Evolutionary conservation across 2,329 filamentous ascomycete species (phyloP).

Genomic region (Pleomassaria siparia): DNA sequence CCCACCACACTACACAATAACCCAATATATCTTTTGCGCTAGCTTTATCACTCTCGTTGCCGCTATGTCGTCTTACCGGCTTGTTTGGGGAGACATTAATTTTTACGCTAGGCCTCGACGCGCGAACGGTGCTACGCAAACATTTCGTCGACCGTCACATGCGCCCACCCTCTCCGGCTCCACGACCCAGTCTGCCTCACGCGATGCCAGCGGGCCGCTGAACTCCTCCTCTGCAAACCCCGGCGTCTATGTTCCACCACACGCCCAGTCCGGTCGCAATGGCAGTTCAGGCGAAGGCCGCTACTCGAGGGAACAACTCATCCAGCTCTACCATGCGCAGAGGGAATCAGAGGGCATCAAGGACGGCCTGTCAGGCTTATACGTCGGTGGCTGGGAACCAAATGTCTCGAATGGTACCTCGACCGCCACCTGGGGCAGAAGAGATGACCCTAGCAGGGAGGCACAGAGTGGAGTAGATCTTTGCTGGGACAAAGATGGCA

Average conservation of each 20-base stretch:
- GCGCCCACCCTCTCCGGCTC: constrained; percentile 55
- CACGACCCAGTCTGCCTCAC: constrained; percentile 35
- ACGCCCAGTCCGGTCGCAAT: constrained; percentile 60
- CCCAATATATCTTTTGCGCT: constrained; percentile 9
- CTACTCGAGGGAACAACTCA: constrained; percentile 77
- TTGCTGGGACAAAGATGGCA: constrained; percentile 81
- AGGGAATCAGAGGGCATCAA: constrained; percentile 56
- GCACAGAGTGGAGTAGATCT: constrained; percentile 80
- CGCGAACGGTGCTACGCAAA: constrained; percentile 67
- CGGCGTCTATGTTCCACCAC: constrained; percentile 62
- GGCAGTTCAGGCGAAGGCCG: constrained; percentile 59
- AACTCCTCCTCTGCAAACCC: constrained; percentile 43
- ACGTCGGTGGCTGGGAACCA: constrained; percentile 78
- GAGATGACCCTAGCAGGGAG: constrained; percentile 68
- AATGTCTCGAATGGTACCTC: constrained; percentile 65
- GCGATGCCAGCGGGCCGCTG: constrained; percentile 28
- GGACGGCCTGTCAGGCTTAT: constrained; percentile 67
- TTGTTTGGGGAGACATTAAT: constrained; percentile 13
- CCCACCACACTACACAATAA: constrained; percentile 13
- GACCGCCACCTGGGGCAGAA: constrained; percentile 71
- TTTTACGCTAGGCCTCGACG: constrained; percentile 60
- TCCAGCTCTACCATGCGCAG: constrained; percentile 69
- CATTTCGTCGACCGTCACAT: constrained; percentile 65
- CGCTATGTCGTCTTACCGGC: not conserved
- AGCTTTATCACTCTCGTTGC: constrained; percentile 13